Conservation (phyloP, 371 early-diverging fungal genomes). For the Lichtheimia ramosa region DNA sequence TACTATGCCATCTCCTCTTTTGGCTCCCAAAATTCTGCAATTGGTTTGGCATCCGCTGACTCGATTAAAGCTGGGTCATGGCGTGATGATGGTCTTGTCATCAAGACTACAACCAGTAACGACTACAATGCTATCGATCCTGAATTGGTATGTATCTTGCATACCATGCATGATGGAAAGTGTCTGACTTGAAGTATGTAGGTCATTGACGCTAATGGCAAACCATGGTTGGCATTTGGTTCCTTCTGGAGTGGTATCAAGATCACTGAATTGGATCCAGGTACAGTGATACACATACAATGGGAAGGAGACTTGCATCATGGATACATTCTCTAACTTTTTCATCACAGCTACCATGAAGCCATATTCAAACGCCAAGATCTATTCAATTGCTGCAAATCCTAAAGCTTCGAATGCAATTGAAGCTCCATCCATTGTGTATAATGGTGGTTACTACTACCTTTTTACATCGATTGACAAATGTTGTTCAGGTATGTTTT, state of each 20-base stretch:
- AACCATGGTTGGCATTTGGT: conserved; percentile 15
- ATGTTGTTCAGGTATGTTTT: conserved; percentile 4
- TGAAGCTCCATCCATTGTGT: conserved; percentile 13
- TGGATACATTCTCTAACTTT: no score
- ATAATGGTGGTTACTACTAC: conserved; percentile 12
- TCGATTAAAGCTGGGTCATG: conserved; percentile 11
- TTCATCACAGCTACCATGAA: conserved; percentile 5
- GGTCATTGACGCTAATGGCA: conserved; percentile 3
- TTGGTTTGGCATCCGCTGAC: conserved; percentile 10
- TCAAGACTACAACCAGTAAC: background rate
- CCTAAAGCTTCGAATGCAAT: background rate
- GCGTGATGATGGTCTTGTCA: conserved; percentile 12
- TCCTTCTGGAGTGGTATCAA: conserved; percentile 15
- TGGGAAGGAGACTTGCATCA: no score
- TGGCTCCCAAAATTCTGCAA: conserved; percentile 7
- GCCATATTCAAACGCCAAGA: background rate
- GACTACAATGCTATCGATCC: conserved; percentile 16
- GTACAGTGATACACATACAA: background rate
- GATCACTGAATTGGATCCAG: conserved; percentile 8
- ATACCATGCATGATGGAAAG: no score
- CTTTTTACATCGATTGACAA: conserved; percentile 12
- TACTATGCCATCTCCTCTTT: conserved; percentile 13
- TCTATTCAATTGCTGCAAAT: conserved; percentile 7
- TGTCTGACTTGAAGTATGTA: no score
- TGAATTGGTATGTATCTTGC: background rate